Conservation (phyloP, 2,329 filamentous ascomycete species). For the Tolypocladium guangdongense region DNA sequence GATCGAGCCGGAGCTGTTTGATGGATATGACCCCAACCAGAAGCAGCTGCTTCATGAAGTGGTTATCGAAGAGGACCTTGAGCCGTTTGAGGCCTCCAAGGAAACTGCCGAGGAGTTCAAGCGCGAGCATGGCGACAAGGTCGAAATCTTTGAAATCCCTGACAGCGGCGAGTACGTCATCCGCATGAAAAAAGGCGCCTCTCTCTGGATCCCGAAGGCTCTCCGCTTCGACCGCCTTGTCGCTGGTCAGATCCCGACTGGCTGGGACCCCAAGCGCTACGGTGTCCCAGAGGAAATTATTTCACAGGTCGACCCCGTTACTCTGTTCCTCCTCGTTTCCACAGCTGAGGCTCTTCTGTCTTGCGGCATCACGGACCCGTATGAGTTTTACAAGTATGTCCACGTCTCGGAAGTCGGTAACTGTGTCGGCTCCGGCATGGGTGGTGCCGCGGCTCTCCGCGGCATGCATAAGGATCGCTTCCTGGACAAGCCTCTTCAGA, state of each 20-base stretch:
- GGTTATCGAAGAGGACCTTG: slow-evolving; percentile 91
- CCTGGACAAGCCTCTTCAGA: slow-evolving; percentile 94
- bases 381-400: slow-evolving; percentile 99
- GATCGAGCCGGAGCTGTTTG: slow-evolving; percentile 94
- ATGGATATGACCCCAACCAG: slow-evolving; percentile 94
- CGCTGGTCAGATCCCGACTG: slow-evolving; percentile 90
- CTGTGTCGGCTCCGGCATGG: slow-evolving; percentile 96
- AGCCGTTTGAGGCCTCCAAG: slow-evolving; percentile 94
- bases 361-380: slow-evolving; percentile 94
- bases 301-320: slow-evolving; percentile 92
- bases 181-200: slow-evolving; percentile 89
- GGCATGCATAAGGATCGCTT: slow-evolving; percentile 98
- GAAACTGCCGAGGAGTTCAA: slow-evolving; percentile 97
- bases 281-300: slow-evolving; percentile 97
- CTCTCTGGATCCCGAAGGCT: slow-evolving; percentile 91
- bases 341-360: slow-evolving; percentile 85
- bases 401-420: slow-evolving; percentile 97
- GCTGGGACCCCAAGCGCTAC: slow-evolving; percentile 94
- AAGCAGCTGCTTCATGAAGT: slow-evolving; percentile 98
- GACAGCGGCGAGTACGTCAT: slow-evolving; percentile 93
- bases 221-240: slow-evolving; percentile 95
- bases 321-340: slow-evolving; percentile 87
- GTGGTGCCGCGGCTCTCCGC: slow-evolving; percentile 81
- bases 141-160: slow-evolving; percentile 89
- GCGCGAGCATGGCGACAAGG: slow-evolving; percentile 93